phyloP scores from a whole-genome alignment of 2,329 filamentous ascomycete species.

The Ilyonectria mors-panacis region DNA sequence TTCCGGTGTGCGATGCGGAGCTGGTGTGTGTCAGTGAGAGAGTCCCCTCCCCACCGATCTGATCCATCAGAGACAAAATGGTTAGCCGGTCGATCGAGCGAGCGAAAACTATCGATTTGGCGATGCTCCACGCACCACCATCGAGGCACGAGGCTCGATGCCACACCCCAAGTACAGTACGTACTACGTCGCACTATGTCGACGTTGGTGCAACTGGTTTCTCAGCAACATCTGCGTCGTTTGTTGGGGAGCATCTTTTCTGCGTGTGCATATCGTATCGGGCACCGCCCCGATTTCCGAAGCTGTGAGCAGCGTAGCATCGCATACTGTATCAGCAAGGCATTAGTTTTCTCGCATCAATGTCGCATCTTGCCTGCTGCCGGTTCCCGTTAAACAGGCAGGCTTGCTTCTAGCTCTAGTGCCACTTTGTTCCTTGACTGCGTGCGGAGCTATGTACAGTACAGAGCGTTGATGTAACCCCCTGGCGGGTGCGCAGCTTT shows the following conservation, averaged over 20 bases:
- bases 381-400: slow-evolving; percentile 1
- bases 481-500: too few relatives aligned
- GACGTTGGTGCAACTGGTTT: too few relatives aligned
- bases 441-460: not conserved
- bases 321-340: slow-evolving; percentile 26
- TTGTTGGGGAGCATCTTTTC: slow-evolving; percentile 20
- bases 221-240: not conserved
- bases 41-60: not conserved
- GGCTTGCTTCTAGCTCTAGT: not conserved
- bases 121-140: not conserved
- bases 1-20: not conserved
- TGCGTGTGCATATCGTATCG: slow-evolving; percentile 12
- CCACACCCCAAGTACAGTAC: not conserved
- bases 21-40: not conserved
- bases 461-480: not conserved
- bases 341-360: slow-evolving; percentile 25
- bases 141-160: not conserved
- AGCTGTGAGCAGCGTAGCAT: slow-evolving; percentile 18
- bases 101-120: not conserved
- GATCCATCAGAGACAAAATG: slow-evolving; percentile 5
- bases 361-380: slow-evolving; percentile 20
- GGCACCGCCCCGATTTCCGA: slow-evolving; percentile 3
- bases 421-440: slow-evolving; percentile 6
- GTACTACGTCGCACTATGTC: not conserved
- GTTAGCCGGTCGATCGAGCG: slow-evolving; percentile 2